These are phyloP conservation scores for Grosmannia clavigera DNA, from an alignment of 2,329 filamentous ascomycete genomes.

Conservation along the genomic window DNA sequence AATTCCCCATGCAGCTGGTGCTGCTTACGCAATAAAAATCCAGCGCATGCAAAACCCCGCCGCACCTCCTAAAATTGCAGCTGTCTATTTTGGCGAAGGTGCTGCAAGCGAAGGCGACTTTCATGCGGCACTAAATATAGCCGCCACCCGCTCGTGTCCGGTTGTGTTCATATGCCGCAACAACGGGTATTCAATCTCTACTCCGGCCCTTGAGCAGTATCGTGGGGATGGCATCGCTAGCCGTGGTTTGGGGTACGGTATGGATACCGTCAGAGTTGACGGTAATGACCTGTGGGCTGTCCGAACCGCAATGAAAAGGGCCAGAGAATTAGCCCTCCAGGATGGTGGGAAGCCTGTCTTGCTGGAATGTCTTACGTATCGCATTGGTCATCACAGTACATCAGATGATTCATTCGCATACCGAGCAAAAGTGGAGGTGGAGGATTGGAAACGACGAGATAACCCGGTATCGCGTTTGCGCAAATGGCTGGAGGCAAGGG, in stretches of 20 bases:
- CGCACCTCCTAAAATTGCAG: slow-evolving; percentile 47
- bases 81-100: slow-evolving; percentile 72
- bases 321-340: slow-evolving; percentile 64
- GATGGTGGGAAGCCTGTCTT: slow-evolving; percentile 74
- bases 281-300: slow-evolving; percentile 76
- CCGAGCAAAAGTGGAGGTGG: slow-evolving; percentile 81
- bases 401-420: slow-evolving; percentile 97
- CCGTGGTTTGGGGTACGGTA: slow-evolving; percentile 68
- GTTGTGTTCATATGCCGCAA: slow-evolving; percentile 73
- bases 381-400: slow-evolving; percentile 91
- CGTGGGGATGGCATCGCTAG: slow-evolving; percentile 71
- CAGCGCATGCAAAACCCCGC: slow-evolving; percentile 54
- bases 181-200: slow-evolving; percentile 73
- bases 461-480: slow-evolving; percentile 25
- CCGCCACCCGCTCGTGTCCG: slow-evolving; percentile 63
- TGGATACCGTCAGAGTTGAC: slow-evolving; percentile 70
- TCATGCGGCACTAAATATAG: slow-evolving; percentile 70
- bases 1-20: slow-evolving; percentile 66
- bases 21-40: slow-evolving; percentile 67
- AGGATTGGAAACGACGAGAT: slow-evolving; percentile 58
- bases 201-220: slow-evolving; percentile 70
- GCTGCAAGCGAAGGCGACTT: slow-evolving; percentile 75
- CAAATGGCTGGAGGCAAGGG: slow-evolving; percentile 69
- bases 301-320: slow-evolving; percentile 54
- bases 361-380: slow-evolving; percentile 94